Base-by-base conservation (phyloP, 2,329 filamentous ascomycete species). In the Cladobotryum protrusum region DNA sequence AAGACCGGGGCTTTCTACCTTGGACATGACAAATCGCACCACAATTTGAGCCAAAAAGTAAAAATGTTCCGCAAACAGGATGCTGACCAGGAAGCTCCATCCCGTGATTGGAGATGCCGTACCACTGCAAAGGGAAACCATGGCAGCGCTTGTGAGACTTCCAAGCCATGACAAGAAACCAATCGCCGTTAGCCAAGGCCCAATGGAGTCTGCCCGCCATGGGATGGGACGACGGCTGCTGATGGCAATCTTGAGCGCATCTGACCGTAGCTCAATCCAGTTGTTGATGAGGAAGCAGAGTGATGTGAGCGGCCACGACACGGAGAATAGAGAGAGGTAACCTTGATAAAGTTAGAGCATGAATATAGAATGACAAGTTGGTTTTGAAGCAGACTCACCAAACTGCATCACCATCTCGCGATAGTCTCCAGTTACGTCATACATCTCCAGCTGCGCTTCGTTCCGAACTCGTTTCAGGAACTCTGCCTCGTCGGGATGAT, bases 141-240 rank as follows among this genome's bases (percentile, higher is more conserved):
- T 81, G 0, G 91, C 89, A 0, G 90, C 83, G 49, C 87, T 90
- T 5, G 90, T 95, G 52, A 97, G 74, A 57, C 86, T 93, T 37
- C 93, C 93, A 19, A 96, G 74, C 93, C 93, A 97, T 3, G 89
- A 86, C n/a, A 97, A 74, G 65, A 97, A 95, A 14, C 85, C 85
- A 2, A 99, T 75, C 1, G 87, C 85, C 56, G 90, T 81, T 12
- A 97, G 74, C 86, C 90, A 97, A 1, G 93, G 91, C 0, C 93
- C 93, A 58, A 99, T 97, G 1, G 88, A 93, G 69, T 97, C 93
- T 1, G 89, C 84, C 47, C 93, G 83, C 79, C 87, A 89, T 1
- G 93, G 93, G 35, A 88, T 89, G 0, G 93, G 93, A 3, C 93
- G 84, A 61, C 92, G 86, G 75, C 89, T 91, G 66, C 91, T 86